Conservation (phyloP, 2,329 filamentous ascomycete species). For the Aotearoamyces nothofagi region DNA sequence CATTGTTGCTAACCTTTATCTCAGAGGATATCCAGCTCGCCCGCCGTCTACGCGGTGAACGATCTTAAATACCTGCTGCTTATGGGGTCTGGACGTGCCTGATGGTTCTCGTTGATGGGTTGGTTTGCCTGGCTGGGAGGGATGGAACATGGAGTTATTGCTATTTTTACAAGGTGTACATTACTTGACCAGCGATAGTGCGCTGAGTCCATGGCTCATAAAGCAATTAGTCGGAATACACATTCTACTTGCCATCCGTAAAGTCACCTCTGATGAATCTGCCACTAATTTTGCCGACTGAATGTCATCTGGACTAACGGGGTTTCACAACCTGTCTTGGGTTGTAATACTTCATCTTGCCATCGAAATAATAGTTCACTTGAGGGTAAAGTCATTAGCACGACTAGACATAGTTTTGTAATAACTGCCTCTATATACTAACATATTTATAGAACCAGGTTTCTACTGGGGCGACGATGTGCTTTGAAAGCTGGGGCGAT, state of each 20-base stretch:
- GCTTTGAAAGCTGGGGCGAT: too few species aligned
- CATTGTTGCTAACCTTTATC: slow-evolving; percentile 19
- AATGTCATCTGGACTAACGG: too few species aligned
- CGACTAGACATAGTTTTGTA: too few species aligned
- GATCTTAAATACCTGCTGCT: slow-evolving; percentile 44
- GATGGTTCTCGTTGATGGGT: slow-evolving; percentile 3
- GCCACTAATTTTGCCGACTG: too few species aligned
- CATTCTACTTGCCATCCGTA: too few species aligned
- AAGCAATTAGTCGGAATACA: too few species aligned
- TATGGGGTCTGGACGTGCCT: slow-evolving; percentile 2
- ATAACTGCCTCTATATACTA: too few species aligned
- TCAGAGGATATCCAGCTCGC: slow-evolving; percentile 51
- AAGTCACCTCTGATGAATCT: too few species aligned
- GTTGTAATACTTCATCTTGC: neutral
- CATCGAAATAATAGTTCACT: neutral
- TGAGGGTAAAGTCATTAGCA: too few species aligned
- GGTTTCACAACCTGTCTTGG: neutral
- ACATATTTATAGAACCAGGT: slow-evolving; percentile 1
- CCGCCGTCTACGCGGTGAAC: slow-evolving; percentile 86
- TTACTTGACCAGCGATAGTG: slow-evolving; percentile 16
- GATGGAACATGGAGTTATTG: slow-evolving; percentile 14
- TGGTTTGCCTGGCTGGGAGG: too few species aligned
- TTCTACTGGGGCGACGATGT: too few species aligned
- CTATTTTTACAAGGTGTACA: slow-evolving; percentile 13
- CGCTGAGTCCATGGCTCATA: slow-evolving; percentile 16